Evolutionary conservation across 2,329 filamentous ascomycete genomes (phyloP), one percentile per base, ranked within the genome.

Genomic region (Aureobasidium melanogenum): DNA sequence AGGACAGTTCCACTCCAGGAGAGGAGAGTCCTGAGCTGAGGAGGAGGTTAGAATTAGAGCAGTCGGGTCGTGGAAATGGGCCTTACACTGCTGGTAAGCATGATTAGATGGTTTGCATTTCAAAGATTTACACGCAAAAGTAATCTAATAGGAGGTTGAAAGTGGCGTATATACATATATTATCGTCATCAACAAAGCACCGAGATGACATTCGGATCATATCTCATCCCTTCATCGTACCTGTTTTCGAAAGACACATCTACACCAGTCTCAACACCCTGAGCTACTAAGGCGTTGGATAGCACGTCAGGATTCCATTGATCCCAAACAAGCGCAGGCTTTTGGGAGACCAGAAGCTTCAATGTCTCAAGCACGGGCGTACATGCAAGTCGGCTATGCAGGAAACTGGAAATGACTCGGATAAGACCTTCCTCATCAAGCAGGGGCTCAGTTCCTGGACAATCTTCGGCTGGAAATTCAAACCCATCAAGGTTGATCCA

Each of bases 11-110:
- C 2, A 51, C 22, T 3, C 72, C 74, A 7, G 64, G 70, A 7
- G 71, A 70, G 15, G 77, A 79, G 15, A 74, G 76, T 19, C 75
- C 78, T 3, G 71, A 76, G 44, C 14, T 71, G 46, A 55, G 48
- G 7, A 61, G 59, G 6, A 32, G 19, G 8, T 19, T 52, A 8
- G 48, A 55, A 1, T 9, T 61, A 41, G 59, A 61, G 32, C 48
- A 32, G 30, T 34, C 28, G 1, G 57, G 57, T 24, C 22, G 56
- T 2, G 34, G 32, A 2, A 30, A 14, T 24, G 56, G 56, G 24
- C 56, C 56, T 1, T 59, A 59, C 19, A 30, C 17, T 7, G 19
- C 56, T 19, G 56, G 56, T 12, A 59, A 59, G 8, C 54, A 57
- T 28, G 54, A 57, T 26, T 57, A 43, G 19, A 26, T 22, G 41